Conservation (phyloP, 768 basidiomycete species). For the Tricholoma hemisulphureum region DNA sequence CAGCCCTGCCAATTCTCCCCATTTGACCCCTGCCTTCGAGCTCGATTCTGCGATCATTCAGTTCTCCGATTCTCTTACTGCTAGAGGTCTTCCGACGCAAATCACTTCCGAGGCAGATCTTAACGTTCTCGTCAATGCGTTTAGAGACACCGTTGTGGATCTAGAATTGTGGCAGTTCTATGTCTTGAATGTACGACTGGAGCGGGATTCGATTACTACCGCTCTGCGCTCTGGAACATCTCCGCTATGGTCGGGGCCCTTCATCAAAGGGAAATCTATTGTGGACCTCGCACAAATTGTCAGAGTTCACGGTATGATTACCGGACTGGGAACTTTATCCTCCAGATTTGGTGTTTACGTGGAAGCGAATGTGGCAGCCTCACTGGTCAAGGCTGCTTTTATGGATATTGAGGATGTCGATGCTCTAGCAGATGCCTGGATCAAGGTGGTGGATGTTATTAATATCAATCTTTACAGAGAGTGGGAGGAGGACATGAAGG, state of each 20-base stretch:
- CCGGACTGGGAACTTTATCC: constrained; percentile 57
- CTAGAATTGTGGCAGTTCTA: constrained; percentile 94
- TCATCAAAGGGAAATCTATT: constrained; percentile 56
- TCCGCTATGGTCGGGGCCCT: constrained; percentile 59
- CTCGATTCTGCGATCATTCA: constrained; percentile 84
- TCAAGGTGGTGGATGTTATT: constrained; percentile 74
- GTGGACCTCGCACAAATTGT: constrained; percentile 67
- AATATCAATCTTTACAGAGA: constrained; percentile 88
- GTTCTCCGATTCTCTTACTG: constrained; percentile 66
- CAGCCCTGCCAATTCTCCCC: constrained; percentile 87
- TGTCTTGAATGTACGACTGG: constrained; percentile 70
- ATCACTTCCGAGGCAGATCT: constrained; percentile 70
- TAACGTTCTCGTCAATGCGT: constrained; percentile 58
- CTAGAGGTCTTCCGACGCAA: constrained; percentile 68
- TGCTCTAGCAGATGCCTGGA: constrained; percentile 70
- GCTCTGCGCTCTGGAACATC: constrained; percentile 50
- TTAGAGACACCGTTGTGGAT: constrained; percentile 57
- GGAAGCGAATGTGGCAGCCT: constrained; percentile 64
- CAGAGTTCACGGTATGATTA: constrained; percentile 51
- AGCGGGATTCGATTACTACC: constrained; percentile 56
- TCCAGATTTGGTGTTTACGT: constrained; percentile 69
- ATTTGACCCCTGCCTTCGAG: constrained; percentile 89
- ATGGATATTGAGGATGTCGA: constrained; percentile 45
- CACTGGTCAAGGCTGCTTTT: constrained; percentile 71
- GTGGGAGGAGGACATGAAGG: constrained; percentile 79